Percentiles rank a stretch among this genome's conserved stretches.
Conservation (phyloP, 2,329 filamentous ascomycete genomes). For the Bimuria novae-zelandiae region DNA sequence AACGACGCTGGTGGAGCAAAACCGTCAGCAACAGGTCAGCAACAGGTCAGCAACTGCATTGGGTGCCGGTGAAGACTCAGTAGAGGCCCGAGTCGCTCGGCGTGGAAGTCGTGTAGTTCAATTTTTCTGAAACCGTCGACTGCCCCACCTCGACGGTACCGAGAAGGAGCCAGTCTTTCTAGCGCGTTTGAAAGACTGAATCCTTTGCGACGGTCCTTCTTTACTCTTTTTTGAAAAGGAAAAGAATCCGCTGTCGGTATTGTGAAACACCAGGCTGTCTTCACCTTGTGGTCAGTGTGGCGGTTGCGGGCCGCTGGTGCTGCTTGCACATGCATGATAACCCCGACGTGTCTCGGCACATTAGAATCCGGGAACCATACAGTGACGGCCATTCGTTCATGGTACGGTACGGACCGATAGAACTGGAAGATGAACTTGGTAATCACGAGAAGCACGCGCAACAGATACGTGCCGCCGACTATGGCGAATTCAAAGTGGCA, state of each 20-base stretch:
- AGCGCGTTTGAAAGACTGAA: slow-evolving; percentile 6
- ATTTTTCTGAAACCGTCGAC: slow-evolving; percentile 2
- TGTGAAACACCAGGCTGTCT: not conserved
- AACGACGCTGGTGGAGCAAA: too few relatives aligned
- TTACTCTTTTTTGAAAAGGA: too few relatives aligned
- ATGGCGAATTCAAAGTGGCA: slow-evolving; percentile 1
- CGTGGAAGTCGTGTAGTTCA: not conserved
- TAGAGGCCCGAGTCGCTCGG: not conserved
- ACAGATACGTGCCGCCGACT: not conserved
- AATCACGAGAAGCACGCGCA: not conserved
- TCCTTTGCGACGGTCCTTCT: not conserved
- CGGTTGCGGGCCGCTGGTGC: not conserved
- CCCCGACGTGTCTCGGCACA: not conserved
- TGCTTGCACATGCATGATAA: not conserved
- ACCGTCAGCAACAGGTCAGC: too few relatives aligned
- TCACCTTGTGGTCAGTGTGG: not conserved
- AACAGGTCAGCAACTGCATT: too few relatives aligned
- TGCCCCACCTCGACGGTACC: not conserved
- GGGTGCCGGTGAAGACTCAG: too few relatives aligned
- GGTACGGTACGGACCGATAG: too few relatives aligned
- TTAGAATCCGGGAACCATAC: not conserved
- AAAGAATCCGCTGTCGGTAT: not conserved
- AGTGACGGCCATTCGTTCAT: not conserved
- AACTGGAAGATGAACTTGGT: not conserved
- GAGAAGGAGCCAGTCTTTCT: not conserved